Evolutionary conservation across 2,329 filamentous ascomycete species (phyloP), one percentile per base, ranked within the genome.

Genomic region (Calonectria multiphialidica): DNA sequence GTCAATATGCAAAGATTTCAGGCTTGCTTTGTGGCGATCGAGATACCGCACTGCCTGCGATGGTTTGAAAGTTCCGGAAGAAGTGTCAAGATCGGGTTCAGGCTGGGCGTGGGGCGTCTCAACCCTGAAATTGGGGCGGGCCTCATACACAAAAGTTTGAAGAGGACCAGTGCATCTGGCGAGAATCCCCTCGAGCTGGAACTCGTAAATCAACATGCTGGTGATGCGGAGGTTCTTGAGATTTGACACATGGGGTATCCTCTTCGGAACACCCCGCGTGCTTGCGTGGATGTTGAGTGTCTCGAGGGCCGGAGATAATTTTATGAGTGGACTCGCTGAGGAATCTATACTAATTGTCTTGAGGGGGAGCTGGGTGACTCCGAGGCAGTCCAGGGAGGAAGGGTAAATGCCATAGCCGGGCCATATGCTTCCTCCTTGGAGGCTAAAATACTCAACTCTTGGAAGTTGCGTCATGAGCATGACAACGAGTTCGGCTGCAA

Each of bases 1-100:
- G 44, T 76, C 74, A 12, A 76, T 65, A 42, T 70, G 49, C 28
- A 77, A 44, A n/a, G 59, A 70, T 35, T 62, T 50, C 18, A 77
- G 59, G 21, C 33, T 74, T 42, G 2, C 18, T 10, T 12, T 37
- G 5, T 76, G 45, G 18, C 23, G 61, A 30, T 63, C 35, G 18
- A 76, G 75, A 15, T 33, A 44, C 35, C 25, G 16, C 3, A 74
- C 23, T 9, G 44, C 64, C 21, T 74, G 45, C 21, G 40, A 55
- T 59, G 71, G 66, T 35, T 66, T 66, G 23, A 74, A 61, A 25
- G 45, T 66, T 37, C 23, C 64, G 6, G 49, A 55, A 35, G 21
- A 37, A 3, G 53, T 57, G n/a, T 57, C 53, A 23, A 57, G 53
- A 10, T 57, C 53, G 12, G 53, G 53, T 23, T 57, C 53, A 10